Conservation (phyloP, 331 rosid species). For the Rhamnella rubrinervis region DNA sequence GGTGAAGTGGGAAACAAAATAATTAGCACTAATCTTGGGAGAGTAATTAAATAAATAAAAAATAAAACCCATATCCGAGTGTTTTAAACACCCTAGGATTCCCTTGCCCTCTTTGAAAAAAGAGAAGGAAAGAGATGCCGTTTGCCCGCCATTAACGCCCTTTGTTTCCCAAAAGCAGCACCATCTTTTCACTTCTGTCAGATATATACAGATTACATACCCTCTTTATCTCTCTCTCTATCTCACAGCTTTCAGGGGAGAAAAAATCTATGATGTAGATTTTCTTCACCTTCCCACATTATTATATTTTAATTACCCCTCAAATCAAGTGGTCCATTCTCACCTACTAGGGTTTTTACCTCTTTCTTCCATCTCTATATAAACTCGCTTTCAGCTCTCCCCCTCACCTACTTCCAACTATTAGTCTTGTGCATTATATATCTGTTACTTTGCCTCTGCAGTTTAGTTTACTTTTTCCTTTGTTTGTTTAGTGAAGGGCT, state of each 20-base stretch:
- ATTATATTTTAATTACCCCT: slow-evolving; percentile 18
- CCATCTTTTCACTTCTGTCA: slow-evolving; percentile 7
- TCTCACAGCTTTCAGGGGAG: not conserved
- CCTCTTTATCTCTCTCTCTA: not conserved
- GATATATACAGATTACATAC: not conserved
- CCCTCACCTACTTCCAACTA: not conserved
- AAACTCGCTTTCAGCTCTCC: not conserved
- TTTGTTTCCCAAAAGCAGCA: slow-evolving; percentile 11
- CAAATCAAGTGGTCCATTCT: slow-evolving; percentile 12
- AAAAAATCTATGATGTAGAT: slow-evolving; percentile 25
- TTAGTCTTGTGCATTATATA: not conserved
- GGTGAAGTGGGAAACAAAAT: too few species aligned
- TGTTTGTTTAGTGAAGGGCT: too few species aligned
- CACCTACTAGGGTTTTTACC: slow-evolving; percentile 26
- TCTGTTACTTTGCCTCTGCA: not conserved
- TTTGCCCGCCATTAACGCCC: slow-evolving; percentile 16
- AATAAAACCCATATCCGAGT: too few species aligned
- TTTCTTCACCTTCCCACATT: slow-evolving; percentile 8
- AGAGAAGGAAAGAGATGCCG: slow-evolving; percentile 18
- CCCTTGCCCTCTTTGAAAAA: slow-evolving; percentile 3
- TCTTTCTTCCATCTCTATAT: slow-evolving; percentile 19
- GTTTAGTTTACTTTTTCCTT: too few species aligned
- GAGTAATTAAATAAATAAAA: too few species aligned
- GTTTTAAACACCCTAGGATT: not conserved
- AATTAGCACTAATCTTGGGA: too few species aligned